Evolutionary conservation across 2,329 filamentous ascomycete genomes (phyloP).

Genomic region (Penicillium carneum): DNA sequence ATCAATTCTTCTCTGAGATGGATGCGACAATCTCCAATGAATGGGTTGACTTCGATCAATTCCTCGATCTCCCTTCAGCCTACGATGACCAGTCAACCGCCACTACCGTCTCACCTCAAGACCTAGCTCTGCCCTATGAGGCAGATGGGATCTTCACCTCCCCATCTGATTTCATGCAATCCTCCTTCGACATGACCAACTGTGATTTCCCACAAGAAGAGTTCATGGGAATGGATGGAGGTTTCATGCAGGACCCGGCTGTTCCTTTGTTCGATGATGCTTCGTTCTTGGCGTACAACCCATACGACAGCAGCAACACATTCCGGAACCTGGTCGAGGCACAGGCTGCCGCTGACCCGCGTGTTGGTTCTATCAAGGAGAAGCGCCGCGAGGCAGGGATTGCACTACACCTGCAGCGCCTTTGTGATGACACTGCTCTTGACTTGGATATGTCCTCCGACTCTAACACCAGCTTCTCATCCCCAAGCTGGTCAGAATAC

Average conservation of each 20-base stretch:
- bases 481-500: constrained; percentile 43
- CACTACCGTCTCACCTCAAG: constrained; percentile 41
- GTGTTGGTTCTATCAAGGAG: constrained; percentile 47
- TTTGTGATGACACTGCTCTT: constrained; percentile 42
- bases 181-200: constrained; percentile 36
- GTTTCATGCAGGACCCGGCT: constrained; percentile 23
- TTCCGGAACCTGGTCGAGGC: constrained; percentile 48
- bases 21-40: constrained; percentile 37
- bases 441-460: constrained; percentile 40
- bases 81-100: constrained; percentile 43
- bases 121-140: constrained; percentile 39
- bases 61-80: constrained; percentile 41
- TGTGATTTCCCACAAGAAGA: constrained; percentile 34
- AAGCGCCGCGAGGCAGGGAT: constrained; percentile 54
- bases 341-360: constrained; percentile 47
- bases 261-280: constrained; percentile 30
- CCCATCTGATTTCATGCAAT: constrained; percentile 29
- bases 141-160: constrained; percentile 36
- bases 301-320: constrained; percentile 27
- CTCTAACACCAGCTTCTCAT: constrained; percentile 44
- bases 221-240: constrained; percentile 29
- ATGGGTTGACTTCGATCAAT: constrained; percentile 46
- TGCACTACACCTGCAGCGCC: constrained; percentile 50
- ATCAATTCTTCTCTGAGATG: constrained; percentile 38
- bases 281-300: constrained; percentile 26